phyloP scores from a whole-genome alignment of 208 protist genomes.

The Herpetomonas samuelpessoai region DNA sequence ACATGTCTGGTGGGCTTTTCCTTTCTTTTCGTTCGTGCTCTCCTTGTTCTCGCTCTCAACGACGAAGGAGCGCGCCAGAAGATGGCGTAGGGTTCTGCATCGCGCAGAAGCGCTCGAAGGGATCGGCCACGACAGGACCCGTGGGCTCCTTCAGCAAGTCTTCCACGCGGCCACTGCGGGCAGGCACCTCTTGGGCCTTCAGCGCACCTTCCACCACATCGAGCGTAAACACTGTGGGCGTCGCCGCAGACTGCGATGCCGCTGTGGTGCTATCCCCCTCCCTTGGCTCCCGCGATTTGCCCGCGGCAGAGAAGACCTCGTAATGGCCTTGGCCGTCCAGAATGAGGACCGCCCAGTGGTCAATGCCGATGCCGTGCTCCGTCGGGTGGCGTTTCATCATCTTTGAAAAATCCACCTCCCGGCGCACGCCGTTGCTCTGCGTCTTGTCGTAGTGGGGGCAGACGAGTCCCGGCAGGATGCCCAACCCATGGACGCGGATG shows the following conservation, averaged over 20 bases:
- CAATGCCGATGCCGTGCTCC: slow-evolving; percentile 83
- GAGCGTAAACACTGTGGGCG: slow-evolving; percentile 40
- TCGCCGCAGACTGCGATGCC: slow-evolving; percentile 3
- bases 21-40: neutral
- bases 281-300: slow-evolving; percentile 33
- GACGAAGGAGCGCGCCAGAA: slow-evolving; percentile 44
- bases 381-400: slow-evolving; percentile 89
- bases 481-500: slow-evolving; percentile 82
- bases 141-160: slow-evolving; percentile 52
- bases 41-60: neutral
- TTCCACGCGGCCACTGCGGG: slow-evolving; percentile 25
- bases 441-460: slow-evolving; percentile 83
- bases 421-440: slow-evolving; percentile 66
- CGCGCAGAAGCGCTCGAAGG: slow-evolving; percentile 80
- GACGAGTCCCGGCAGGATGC: slow-evolving; percentile 77
- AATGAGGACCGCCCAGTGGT: slow-evolving; percentile 83
- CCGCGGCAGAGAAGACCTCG: slow-evolving; percentile 52
- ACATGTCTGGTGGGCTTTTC: neutral
- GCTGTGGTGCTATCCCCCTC: neutral
- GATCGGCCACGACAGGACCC: slow-evolving; percentile 64
- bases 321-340: slow-evolving; percentile 70
- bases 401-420: slow-evolving; percentile 72
- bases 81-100: slow-evolving; percentile 80
- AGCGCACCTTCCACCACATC: slow-evolving; percentile 65
- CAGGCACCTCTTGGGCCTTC: slow-evolving; percentile 20